Base-by-base conservation (phyloP, 257 asterid species). In the Agastache rugosa region DNA sequence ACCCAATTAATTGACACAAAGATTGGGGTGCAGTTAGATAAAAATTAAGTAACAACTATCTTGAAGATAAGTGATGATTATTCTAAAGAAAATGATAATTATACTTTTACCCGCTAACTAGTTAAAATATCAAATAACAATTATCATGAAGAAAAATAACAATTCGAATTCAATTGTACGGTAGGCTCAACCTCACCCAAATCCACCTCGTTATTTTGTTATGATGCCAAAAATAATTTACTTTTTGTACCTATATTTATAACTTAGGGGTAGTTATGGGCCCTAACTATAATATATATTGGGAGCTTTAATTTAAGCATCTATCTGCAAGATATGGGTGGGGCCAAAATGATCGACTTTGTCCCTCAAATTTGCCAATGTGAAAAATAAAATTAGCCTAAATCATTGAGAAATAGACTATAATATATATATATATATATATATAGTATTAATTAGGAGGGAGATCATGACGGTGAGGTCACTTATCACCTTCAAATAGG, bases 391-490 rank as follows among this genome's bases (percentile, higher is more conserved):
- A 73, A 55, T 73, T 53, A 72, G 71, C 72, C 64, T 34, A 65
- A 64, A 61, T 76, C 60, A 72, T 78, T 68, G 75, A 75, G 31
- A 7, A 67, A 72, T 71, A 75, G 77, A 78, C 74, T 69, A 17
- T 48, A 7, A n/a, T n/a, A n/a, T n/a, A n/a, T n/a, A n/a, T n/a
- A n/a, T n/a, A n/a, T n/a, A n/a, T n/a, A n/a, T n/a, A n/a, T n/a
- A n/a, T n/a, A n/a, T n/a, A 59, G 44, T 8, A 39, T 8, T 39
- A 35, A 8, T 50, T 45, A 19, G 37, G 60, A 44, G 11, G 15
- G 15, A 29, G 75, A 69, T 70, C 65, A 74, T 74, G 85, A 78
- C 41, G 72, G 19, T 82, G 80, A 81, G 47, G 75, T 78, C 83
- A 78, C 65, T 59, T 39, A 45, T 27, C 85, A 74, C 85, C 54